Conservation (phyloP, 441 rosid species). For the Geranium incanum region DNA sequence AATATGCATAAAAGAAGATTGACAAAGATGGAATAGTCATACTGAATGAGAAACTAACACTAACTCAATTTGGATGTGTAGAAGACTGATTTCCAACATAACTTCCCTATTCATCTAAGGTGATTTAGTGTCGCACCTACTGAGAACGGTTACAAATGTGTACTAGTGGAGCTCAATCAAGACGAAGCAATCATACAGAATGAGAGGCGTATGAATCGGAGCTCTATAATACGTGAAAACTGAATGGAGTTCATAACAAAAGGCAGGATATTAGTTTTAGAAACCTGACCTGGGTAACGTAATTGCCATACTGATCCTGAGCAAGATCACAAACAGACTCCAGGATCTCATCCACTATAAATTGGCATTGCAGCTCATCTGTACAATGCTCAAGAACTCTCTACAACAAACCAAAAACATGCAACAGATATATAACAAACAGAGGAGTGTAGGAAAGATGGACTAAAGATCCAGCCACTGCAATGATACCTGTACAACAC, state of each 20-base stretch:
- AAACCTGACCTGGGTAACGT: constrained; percentile 78
- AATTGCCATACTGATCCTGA: constrained; percentile 97
- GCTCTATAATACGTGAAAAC: too few species aligned
- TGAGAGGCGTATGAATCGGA: not conserved
- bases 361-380: constrained; percentile 63
- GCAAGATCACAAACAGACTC: constrained; percentile 79
- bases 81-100: too few species aligned
- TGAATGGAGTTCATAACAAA: not conserved
- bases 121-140: not conserved
- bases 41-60: too few species aligned
- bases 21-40: too few species aligned
- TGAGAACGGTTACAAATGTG: not conserved
- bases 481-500: constrained; percentile 82
- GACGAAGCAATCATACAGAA: not conserved
- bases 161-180: not conserved
- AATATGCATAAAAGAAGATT: too few species aligned
- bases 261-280: not conserved
- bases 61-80: too few species aligned
- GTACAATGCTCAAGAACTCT: constrained; percentile 95
- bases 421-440: not conserved
- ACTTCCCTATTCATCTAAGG: too few species aligned
- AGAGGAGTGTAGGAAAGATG: not conserved
- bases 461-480: not conserved
- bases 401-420: constrained; percentile 35
- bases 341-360: constrained; percentile 84